Conservation (phyloP, 2,329 filamentous ascomycete species). For the Chrysoporthe cubensis region DNA sequence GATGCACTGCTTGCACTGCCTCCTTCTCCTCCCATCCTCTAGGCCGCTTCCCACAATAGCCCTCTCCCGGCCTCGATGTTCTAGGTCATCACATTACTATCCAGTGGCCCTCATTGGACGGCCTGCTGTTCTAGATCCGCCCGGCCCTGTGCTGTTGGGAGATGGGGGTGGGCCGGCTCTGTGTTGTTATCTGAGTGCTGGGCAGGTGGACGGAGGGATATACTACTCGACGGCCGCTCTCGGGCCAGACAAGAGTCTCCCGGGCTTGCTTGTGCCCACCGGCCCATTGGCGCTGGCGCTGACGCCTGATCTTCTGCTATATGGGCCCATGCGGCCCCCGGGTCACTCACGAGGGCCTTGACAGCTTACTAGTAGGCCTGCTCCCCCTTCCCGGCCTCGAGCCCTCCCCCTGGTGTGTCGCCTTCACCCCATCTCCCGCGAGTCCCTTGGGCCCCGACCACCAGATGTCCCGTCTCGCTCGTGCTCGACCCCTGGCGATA, state of each 20-base stretch:
- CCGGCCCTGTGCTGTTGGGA: no score
- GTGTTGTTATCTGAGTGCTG: no score
- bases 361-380: not conserved
- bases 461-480: not conserved
- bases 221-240: no score
- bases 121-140: not conserved
- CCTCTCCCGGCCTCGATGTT: not conserved
- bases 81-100: not conserved
- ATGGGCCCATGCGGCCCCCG: not conserved
- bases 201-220: no score
- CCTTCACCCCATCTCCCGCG: constrained; percentile 18
- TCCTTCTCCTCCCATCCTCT: not conserved
- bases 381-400: constrained; percentile 3
- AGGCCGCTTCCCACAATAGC: not conserved
- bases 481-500: not conserved
- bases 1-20: not conserved
- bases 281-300: no score
- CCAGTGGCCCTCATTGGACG: not conserved
- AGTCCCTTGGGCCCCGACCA: not conserved
- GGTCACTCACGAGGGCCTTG: constrained; percentile 8
- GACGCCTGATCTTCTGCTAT: no score
- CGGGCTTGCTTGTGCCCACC: no score
- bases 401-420: constrained; percentile 14
- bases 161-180: no score
- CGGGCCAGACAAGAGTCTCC: no score